These are phyloP conservation scores for Hamamelis virginiana DNA, from an alignment of 164 flowering plant genomes.

Conservation along the genomic window DNA sequence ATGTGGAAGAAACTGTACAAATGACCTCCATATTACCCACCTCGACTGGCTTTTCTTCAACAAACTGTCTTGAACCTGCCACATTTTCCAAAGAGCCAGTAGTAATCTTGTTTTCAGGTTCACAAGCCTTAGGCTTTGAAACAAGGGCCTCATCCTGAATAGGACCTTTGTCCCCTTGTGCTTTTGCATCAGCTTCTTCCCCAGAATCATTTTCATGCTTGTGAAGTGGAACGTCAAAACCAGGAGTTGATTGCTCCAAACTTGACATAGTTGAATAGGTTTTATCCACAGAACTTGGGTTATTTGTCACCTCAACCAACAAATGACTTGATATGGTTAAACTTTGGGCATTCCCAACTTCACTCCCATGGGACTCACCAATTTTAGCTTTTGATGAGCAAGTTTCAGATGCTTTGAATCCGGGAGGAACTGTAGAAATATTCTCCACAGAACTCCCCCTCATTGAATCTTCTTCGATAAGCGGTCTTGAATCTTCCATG, in stretches of 20 bases:
- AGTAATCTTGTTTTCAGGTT: not conserved
- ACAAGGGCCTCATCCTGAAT: not conserved
- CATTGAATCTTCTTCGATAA: no score
- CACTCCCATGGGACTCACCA: slow-evolving; percentile 3
- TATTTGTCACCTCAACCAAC: slow-evolving; percentile 12
- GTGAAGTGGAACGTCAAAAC: slow-evolving; percentile 13
- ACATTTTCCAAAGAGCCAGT: not conserved
- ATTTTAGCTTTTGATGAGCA: not conserved
- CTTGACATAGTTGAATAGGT: slow-evolving; percentile 7
- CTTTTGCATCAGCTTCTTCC: not conserved
- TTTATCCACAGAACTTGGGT: slow-evolving; percentile 10
- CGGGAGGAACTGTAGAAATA: no score
- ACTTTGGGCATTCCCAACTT: slow-evolving; percentile 12
- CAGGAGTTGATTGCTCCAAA: slow-evolving; percentile 12
- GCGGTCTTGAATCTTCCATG: no score
- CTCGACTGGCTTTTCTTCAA: not conserved
- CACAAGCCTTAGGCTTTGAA: slow-evolving; percentile 6
- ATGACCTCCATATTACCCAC: not conserved
- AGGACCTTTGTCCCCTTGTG: not conserved
- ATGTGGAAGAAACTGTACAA: slow-evolving; percentile 5
- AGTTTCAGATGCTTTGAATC: slow-evolving; percentile 14
- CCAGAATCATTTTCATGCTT: not conserved
- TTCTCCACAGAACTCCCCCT: no score
- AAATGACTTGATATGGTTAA: slow-evolving; percentile 5
- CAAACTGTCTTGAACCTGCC: not conserved